Evolutionary conservation across 345 rosid species (phyloP).

Genomic region (Nasturtium officinale): DNA sequence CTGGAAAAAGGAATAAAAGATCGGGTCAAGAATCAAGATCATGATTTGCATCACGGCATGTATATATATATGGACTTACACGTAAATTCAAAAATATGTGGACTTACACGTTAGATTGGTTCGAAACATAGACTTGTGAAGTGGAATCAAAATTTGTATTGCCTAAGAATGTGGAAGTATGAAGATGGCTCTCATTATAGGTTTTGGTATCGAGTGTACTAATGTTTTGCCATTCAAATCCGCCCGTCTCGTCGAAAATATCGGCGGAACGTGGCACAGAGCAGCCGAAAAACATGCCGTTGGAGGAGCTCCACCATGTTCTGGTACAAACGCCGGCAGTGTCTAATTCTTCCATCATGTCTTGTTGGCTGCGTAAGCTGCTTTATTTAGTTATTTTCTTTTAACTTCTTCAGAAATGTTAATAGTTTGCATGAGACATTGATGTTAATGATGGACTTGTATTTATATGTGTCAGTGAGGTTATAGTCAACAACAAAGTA

Average conservation of each 20-base stretch:
- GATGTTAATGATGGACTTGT: neutral
- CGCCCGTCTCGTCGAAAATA: conserved; percentile 32
- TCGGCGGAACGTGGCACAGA: conserved; percentile 49
- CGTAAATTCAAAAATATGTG: too few relatives aligned
- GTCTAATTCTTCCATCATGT: conserved; percentile 49
- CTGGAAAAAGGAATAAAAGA: neutral
- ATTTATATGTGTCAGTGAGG: conserved; percentile 20
- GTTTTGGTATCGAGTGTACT: conserved; percentile 45
- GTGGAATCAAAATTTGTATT: conserved; percentile 46
- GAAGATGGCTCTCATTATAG: conserved; percentile 17
- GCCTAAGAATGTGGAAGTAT: conserved; percentile 14
- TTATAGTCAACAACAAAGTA: conserved; percentile 21
- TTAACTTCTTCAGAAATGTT: conserved; percentile 1
- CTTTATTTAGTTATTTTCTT: conserved; percentile 6
- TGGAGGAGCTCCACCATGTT: conserved; percentile 65
- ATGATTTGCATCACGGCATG: conserved; percentile 10
- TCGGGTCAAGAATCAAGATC: conserved; percentile 15
- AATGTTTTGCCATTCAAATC: conserved; percentile 44
- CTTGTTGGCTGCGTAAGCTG: conserved; percentile 19
- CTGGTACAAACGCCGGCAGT: conserved; percentile 56
- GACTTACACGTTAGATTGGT: conserved; percentile 58
- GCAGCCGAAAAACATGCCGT: conserved; percentile 44
- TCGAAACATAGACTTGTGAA: conserved; percentile 54
- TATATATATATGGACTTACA: neutral
- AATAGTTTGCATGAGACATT: conserved; percentile 26